Conservation (phyloP, 202 grass and related monocot species). For the Zizania palustris region DNA sequence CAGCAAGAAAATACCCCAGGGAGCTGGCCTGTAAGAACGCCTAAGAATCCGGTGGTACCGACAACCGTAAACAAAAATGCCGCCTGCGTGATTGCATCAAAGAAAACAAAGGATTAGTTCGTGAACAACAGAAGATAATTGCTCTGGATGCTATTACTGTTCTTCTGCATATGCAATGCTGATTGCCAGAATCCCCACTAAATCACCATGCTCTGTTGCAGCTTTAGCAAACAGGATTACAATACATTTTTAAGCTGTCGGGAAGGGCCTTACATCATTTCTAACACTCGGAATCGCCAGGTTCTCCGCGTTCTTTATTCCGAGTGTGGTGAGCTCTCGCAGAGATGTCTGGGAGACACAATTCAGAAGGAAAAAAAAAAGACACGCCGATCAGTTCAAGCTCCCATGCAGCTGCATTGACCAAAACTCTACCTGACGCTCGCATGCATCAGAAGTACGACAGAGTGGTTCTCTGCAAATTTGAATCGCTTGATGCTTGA, state of each 20-base stretch:
- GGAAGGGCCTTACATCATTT: conserved; percentile 66
- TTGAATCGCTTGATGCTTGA: conserved; percentile 25
- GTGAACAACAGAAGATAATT: neutral
- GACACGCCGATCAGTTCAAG: neutral
- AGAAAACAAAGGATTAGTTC: neutral
- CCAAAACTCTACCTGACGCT: neutral
- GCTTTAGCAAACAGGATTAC: neutral
- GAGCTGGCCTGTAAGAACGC: conserved; percentile 79
- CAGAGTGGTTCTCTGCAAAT: neutral
- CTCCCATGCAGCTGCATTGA: conserved; percentile 10
- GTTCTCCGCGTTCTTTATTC: conserved; percentile 93
- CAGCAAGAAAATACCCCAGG: conserved; percentile 63
- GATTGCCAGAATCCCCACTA: neutral
- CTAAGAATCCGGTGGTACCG: conserved; percentile 76
- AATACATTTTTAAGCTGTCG: neutral
- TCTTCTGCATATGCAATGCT: neutral
- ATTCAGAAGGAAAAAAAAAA: conserved; percentile 18
- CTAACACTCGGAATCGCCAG: conserved; percentile 90
- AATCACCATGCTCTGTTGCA: neutral
- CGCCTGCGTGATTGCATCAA: conserved; percentile 51
- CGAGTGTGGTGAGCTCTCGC: conserved; percentile 78
- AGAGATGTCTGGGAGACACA: conserved; percentile 68
- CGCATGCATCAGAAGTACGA: conserved; percentile 5
- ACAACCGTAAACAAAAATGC: conserved; percentile 94
- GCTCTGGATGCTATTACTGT: neutral